These are phyloP conservation scores for Exophiala sideris DNA, from an alignment of 2,329 filamentous ascomycete species.

Conservation along the genomic window DNA sequence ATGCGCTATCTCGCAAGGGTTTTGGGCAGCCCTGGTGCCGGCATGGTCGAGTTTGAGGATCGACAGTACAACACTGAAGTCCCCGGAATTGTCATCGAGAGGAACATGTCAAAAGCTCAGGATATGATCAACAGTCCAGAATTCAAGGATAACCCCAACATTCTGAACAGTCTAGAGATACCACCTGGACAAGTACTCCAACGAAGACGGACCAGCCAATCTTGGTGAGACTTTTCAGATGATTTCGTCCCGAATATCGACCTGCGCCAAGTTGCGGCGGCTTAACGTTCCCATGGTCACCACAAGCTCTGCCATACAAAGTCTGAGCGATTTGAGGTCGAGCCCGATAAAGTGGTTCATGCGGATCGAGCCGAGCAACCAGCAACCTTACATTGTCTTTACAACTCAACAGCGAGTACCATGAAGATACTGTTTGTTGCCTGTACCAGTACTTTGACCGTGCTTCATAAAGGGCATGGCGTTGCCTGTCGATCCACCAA, in stretches of 20 bases:
- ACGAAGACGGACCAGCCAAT: constrained; percentile 26
- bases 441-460: too few species aligned
- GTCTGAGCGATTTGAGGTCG: too few species aligned
- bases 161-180: constrained; percentile 29
- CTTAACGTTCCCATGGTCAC: neutral
- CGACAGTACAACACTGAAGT: constrained; percentile 13
- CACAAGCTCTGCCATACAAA: too few species aligned
- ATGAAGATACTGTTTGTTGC: too few species aligned
- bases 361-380: too few species aligned
- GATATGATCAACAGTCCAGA: constrained; percentile 29
- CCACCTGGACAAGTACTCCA: constrained; percentile 27
- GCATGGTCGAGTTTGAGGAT: constrained; percentile 7
- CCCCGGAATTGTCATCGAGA: constrained; percentile 31
- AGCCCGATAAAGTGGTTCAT: too few species aligned
- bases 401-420: too few species aligned
- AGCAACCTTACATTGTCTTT: too few species aligned
- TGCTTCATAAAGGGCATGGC: too few species aligned
- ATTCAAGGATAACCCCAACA: constrained; percentile 30
- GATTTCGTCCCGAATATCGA: too few species aligned
- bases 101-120: constrained; percentile 31
- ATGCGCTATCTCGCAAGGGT: constrained; percentile 34
- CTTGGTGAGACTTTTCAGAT: constrained; percentile 11
- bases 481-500: too few species aligned
- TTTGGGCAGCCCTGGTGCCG: constrained; percentile 18
- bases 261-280: neutral